A percentile compares a stretch with the other conserved stretches of the same genome.
Evolutionary conservation across 2,329 filamentous ascomycete species (phyloP).

Genomic region (Fusarium sp.): DNA sequence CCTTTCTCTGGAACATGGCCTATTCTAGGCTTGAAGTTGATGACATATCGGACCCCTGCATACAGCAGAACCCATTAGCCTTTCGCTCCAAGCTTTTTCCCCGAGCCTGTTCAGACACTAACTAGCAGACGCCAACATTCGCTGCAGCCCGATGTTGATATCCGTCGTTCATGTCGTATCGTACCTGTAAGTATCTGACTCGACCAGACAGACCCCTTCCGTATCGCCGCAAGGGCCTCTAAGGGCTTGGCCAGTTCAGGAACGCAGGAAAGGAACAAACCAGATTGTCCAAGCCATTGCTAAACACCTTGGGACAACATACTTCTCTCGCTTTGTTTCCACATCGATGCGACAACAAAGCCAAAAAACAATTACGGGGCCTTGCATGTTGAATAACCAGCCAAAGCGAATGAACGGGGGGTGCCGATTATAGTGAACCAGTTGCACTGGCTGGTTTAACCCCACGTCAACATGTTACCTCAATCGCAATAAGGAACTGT

Average conservation of each 20-base stretch:
- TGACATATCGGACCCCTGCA: constrained; percentile 33
- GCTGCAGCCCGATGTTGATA: not conserved
- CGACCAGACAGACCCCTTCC: not conserved
- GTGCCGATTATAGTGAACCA: constrained; percentile 12
- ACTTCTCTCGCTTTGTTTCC: constrained; percentile 32
- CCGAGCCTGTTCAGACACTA: constrained; percentile 1
- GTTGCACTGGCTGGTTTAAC: constrained; percentile 9
- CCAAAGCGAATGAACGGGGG: constrained; percentile 8
- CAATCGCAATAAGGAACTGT: constrained; percentile 9
- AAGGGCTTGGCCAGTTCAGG: not conserved
- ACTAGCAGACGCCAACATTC: not conserved
- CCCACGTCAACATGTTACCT: constrained; percentile 15
- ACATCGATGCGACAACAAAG: constrained; percentile 30
- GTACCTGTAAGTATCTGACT: not conserved
- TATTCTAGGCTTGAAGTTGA: constrained; percentile 18
- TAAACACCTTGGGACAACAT: constrained; percentile 6
- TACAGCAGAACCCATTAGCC: constrained; percentile 2
- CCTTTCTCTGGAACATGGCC: constrained; percentile 11
- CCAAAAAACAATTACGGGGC: constrained; percentile 21
- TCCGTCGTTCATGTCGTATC: not conserved
- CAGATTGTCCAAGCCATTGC: not conserved
- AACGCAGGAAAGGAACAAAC: constrained; percentile 1
- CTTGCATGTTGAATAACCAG: constrained; percentile 13
- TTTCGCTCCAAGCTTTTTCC: not conserved
- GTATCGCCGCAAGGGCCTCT: not conserved